Conservation (phyloP, 2,329 filamentous ascomycete species). For the Fusarium sp. region DNA sequence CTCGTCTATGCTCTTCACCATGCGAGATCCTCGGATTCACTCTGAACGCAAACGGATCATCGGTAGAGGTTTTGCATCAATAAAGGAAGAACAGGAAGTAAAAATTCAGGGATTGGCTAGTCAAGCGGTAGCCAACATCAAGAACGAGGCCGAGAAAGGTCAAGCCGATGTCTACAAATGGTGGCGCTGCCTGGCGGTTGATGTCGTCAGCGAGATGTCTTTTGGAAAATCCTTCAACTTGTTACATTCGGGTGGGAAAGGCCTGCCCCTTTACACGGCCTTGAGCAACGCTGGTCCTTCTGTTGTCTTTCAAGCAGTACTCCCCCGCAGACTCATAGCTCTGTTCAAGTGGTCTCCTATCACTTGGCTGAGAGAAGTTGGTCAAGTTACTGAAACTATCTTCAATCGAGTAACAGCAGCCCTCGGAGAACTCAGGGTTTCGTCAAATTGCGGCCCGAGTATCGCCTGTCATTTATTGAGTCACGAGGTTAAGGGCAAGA, state of each 20-base stretch:
- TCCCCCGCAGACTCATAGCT: not conserved
- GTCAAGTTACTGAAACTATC: not conserved
- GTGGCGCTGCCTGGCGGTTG: constrained; percentile 12
- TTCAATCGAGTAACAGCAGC: not conserved
- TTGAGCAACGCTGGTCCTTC: not conserved
- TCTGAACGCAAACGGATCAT: not conserved
- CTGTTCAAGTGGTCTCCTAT: not conserved
- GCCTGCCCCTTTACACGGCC: not conserved
- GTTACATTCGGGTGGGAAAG: not conserved
- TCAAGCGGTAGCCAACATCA: not conserved
- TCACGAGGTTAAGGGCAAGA: not conserved
- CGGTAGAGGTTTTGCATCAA: not conserved
- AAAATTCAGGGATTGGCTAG: not conserved
- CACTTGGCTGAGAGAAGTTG: not conserved
- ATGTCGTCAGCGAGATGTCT: constrained; percentile 8
- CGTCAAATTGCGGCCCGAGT: not conserved
- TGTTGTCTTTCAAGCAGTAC: constrained; percentile 2
- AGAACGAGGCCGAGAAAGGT: not conserved
- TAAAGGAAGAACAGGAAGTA: not conserved
- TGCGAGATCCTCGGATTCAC: constrained; percentile 6
- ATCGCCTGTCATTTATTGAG: not conserved
- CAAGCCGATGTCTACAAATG: constrained; percentile 12
- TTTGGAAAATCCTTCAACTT: constrained; percentile 3
- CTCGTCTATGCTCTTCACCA: constrained; percentile 4
- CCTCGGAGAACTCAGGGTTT: not conserved